Conservation (phyloP, 106 monocot genomes). For the Ottelia alismoides region DNA sequence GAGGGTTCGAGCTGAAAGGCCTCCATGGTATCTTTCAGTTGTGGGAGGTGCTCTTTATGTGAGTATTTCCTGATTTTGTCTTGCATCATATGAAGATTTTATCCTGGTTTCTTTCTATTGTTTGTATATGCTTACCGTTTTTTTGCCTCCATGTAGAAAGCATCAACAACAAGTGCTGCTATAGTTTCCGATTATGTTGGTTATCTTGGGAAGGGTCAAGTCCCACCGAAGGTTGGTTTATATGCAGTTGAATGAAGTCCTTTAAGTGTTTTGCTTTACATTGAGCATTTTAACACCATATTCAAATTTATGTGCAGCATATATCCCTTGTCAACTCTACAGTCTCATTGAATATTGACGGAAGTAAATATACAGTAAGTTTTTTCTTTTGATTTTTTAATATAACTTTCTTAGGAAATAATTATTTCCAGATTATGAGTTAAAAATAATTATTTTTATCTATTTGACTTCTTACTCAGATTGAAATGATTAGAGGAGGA, state of each 20-base stretch:
- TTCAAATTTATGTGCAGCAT: constrained; percentile 59
- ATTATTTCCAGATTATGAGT: not conserved
- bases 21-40: constrained; percentile 97
- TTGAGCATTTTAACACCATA: too few relatives aligned
- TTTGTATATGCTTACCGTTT: not conserved
- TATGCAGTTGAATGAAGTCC: too few relatives aligned
- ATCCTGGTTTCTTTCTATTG: not conserved
- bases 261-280: too few relatives aligned
- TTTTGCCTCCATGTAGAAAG: constrained; percentile 50
- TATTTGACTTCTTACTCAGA: constrained; percentile 28
- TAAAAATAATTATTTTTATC: not conserved
- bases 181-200: constrained; percentile 96
- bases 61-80: constrained; percentile 11
- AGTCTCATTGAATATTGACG: constrained; percentile 90
- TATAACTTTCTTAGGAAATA: not conserved
- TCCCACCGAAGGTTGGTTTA: constrained; percentile 84
- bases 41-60: constrained; percentile 99
- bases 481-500: constrained; percentile 91
- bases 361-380: constrained; percentile 93
- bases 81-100: not conserved
- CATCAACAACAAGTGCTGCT: constrained; percentile 82
- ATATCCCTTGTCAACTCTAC: constrained; percentile 82
- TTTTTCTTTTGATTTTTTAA: not conserved
- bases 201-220: constrained; percentile 95
- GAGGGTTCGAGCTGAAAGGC: constrained; percentile 99